Evolutionary conservation across 805 yeast species (phyloP).

Genomic region (Hermanozyma aechmeae): DNA sequence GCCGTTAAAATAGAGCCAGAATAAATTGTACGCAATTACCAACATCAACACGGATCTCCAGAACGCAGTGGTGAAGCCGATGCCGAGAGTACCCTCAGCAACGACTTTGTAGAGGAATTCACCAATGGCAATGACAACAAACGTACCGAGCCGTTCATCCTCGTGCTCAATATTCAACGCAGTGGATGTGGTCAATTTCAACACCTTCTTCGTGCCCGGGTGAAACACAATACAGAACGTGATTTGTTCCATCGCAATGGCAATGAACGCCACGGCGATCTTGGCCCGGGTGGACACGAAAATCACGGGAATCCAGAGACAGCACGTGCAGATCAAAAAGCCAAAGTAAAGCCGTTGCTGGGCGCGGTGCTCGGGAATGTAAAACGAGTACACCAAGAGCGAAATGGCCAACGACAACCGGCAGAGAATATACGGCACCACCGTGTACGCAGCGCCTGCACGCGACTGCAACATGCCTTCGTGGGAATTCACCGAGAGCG

Average conservation of each 20-base stretch:
- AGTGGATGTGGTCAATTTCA: constrained; percentile 40
- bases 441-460: constrained; percentile 31
- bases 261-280: constrained; percentile 34
- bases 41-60: constrained; percentile 42
- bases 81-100: constrained; percentile 37
- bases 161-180: constrained; percentile 62
- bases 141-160: constrained; percentile 50
- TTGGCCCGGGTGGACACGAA: constrained; percentile 37
- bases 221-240: constrained; percentile 31
- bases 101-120: constrained; percentile 50
- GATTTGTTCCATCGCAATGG: constrained; percentile 32
- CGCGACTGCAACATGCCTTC: constrained; percentile 24
- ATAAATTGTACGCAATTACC: constrained; percentile 37
- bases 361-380: constrained; percentile 38
- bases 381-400: constrained; percentile 32
- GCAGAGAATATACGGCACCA: constrained; percentile 41
- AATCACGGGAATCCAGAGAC: constrained; percentile 45
- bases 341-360: constrained; percentile 37
- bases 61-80: constrained; percentile 34
- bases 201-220: constrained; percentile 35
- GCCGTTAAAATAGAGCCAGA: constrained; percentile 48
- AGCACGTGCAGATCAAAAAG: constrained; percentile 21
- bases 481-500: constrained; percentile 44
- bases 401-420: constrained; percentile 28
- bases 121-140: constrained; percentile 57